phyloP scores from a whole-genome alignment of 352 stramenopile species.

The Pythium diclinum region DNA sequence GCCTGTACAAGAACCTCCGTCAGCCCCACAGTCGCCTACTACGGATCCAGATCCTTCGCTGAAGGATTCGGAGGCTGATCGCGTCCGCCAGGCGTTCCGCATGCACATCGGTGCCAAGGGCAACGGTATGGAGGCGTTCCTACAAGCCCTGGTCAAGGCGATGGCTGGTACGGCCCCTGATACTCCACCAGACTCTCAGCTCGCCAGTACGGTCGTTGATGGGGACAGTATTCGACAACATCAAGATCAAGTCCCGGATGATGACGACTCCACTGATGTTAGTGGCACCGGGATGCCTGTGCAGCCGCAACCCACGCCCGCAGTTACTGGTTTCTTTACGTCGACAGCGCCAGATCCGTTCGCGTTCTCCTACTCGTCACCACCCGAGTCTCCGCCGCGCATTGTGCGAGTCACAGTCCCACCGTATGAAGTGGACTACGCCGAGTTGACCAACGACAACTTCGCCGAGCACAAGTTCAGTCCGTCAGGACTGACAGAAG shows the following conservation, averaged over 20 bases:
- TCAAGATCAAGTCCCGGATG: not conserved
- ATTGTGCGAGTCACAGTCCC: not conserved
- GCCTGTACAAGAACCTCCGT: not conserved
- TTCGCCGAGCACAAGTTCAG: not conserved
- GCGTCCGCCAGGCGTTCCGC: constrained; percentile 10
- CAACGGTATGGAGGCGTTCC: constrained; percentile 18
- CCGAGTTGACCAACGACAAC: not conserved
- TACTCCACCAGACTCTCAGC: not conserved
- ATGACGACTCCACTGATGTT: not conserved
- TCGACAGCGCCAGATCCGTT: not conserved
- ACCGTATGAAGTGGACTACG: not conserved
- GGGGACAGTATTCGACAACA: not conserved
- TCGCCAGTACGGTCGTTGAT: not conserved
- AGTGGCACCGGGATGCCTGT: not conserved
- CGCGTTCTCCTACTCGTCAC: not conserved
- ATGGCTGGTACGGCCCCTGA: not conserved
- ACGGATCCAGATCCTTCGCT: not conserved
- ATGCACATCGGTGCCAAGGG: constrained; percentile 19
- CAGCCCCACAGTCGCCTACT: not conserved
- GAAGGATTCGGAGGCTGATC: not conserved
- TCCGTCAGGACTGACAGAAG: not conserved
- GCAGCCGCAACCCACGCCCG: not conserved
- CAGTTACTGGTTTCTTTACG: not conserved
- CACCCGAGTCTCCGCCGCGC: not conserved
- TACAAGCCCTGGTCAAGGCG: constrained; percentile 12